Conservation (phyloP, 768 basidiomycete genomes). For the Podaxis rugospora region DNA sequence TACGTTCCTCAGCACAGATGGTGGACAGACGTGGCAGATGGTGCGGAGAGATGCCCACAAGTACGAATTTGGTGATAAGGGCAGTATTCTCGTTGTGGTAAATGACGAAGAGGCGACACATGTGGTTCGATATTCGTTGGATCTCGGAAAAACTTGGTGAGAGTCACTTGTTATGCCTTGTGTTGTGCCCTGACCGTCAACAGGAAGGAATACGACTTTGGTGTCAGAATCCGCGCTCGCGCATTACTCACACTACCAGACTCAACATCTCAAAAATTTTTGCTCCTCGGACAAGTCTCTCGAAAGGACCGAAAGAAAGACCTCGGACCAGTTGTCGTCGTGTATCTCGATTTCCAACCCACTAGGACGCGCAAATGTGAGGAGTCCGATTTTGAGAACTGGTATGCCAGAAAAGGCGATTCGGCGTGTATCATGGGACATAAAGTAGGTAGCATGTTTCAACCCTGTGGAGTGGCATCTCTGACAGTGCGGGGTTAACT, state of each 20-base stretch:
- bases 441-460: conserved; percentile 47
- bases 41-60: conserved; percentile 73
- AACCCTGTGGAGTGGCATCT: neutral
- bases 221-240: conserved; percentile 63
- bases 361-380: conserved; percentile 66
- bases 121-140: conserved; percentile 69
- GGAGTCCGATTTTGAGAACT: conserved; percentile 73
- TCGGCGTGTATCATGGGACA: conserved; percentile 91
- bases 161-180: conserved; percentile 21
- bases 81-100: conserved; percentile 71
- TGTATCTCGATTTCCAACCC: conserved; percentile 81
- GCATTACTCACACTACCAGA: conserved; percentile 89
- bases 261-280: conserved; percentile 94
- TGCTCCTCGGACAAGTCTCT: conserved; percentile 77
- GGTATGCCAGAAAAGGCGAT: conserved; percentile 71
- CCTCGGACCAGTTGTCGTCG: conserved; percentile 59
- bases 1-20: conserved; percentile 91
- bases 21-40: conserved; percentile 85
- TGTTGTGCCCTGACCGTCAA: neutral
- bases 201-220: conserved; percentile 72
- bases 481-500: neutral
- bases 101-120: conserved; percentile 82
- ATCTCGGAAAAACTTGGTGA: conserved; percentile 82
- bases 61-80: conserved; percentile 95
- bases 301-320: conserved; percentile 50